A percentile compares a stretch with the other conserved stretches of the same genome.
Conservation (phyloP, 2,329 filamentous ascomycete species). For the Lojkania enalia region DNA sequence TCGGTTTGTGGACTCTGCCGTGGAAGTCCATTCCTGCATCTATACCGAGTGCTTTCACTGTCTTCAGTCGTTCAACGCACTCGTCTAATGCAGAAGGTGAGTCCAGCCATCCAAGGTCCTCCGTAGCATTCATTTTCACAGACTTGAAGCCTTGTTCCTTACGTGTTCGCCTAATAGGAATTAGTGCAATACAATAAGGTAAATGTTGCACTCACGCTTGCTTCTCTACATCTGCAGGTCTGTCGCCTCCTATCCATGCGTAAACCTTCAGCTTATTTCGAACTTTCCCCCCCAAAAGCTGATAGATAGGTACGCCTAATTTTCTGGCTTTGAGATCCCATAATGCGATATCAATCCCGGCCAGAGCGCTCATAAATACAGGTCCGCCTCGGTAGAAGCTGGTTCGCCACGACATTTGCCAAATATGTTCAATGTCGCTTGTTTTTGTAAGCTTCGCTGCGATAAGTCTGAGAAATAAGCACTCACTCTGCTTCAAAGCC, state of each 20-base stretch:
- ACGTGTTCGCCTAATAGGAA: slow-evolving; percentile 56
- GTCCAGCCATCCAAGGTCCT: slow-evolving; percentile 76
- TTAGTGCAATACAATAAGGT: not conserved
- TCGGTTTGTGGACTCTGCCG: slow-evolving; percentile 75
- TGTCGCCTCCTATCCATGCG: slow-evolving; percentile 77
- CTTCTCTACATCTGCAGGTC: slow-evolving; percentile 66
- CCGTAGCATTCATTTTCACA: slow-evolving; percentile 80
- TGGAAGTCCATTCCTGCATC: slow-evolving; percentile 79
- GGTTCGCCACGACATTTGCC: slow-evolving; percentile 70
- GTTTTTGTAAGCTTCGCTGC: not conserved
- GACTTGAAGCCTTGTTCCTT: slow-evolving; percentile 65
- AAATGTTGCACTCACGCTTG: slow-evolving; percentile 57
- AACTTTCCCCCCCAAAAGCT: slow-evolving; percentile 75
- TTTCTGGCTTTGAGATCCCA: slow-evolving; percentile 75
- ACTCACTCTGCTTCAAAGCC: slow-evolving; percentile 71
- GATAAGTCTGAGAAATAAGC: slow-evolving; percentile 4
- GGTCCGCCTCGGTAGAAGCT: slow-evolving; percentile 78
- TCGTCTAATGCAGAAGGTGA: slow-evolving; percentile 66
- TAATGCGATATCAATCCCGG: slow-evolving; percentile 77
- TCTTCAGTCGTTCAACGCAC: slow-evolving; percentile 67
- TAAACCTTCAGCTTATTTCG: slow-evolving; percentile 72
- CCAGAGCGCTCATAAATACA: slow-evolving; percentile 77
- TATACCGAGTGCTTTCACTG: slow-evolving; percentile 70
- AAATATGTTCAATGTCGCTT: slow-evolving; percentile 79
- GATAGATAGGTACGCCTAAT: slow-evolving; percentile 69